Conservation (phyloP, 2,329 filamentous ascomycete species). For the Ascochyta fabae region DNA sequence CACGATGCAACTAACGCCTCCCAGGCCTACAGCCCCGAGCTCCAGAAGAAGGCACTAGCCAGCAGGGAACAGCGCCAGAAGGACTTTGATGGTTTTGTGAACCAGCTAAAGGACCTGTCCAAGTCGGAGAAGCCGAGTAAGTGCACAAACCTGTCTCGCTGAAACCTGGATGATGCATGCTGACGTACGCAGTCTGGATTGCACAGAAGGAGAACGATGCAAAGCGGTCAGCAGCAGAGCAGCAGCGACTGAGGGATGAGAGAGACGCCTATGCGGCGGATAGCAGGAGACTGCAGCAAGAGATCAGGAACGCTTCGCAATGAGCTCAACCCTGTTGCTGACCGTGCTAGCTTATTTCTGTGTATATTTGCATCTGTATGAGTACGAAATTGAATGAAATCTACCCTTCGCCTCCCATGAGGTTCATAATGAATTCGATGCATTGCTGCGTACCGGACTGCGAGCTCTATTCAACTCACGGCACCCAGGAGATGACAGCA, state of each 20-base stretch:
- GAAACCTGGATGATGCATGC: background rate
- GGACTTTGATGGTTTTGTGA: constrained; percentile 90
- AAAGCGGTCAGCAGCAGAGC: constrained; percentile 34
- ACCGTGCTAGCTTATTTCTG: constrained; percentile 5
- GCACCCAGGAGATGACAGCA: background rate
- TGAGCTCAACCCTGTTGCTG: constrained; percentile 18
- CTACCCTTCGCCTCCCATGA: constrained; percentile 16
- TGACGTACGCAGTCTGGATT: constrained; percentile 42
- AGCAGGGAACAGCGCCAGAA: constrained; percentile 75
- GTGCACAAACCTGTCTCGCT: constrained; percentile 33
- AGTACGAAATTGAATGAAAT: constrained; percentile 17
- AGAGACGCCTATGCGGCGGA: constrained; percentile 42
- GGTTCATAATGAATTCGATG: background rate
- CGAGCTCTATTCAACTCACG: background rate
- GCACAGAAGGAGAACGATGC: constrained; percentile 45
- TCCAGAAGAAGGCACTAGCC: constrained; percentile 88
- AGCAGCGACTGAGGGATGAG: constrained; percentile 39
- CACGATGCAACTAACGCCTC: constrained; percentile 7
- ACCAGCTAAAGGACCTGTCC: constrained; percentile 82
- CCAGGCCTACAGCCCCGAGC: constrained; percentile 87
- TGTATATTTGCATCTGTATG: constrained; percentile 28
- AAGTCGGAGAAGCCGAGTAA: constrained; percentile 91
- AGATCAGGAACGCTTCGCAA: constrained; percentile 42
- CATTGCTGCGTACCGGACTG: background rate
- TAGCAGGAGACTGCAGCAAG: constrained; percentile 40